Conservation (phyloP, 345 rosid genomes). For the Carallia brachiata region DNA sequence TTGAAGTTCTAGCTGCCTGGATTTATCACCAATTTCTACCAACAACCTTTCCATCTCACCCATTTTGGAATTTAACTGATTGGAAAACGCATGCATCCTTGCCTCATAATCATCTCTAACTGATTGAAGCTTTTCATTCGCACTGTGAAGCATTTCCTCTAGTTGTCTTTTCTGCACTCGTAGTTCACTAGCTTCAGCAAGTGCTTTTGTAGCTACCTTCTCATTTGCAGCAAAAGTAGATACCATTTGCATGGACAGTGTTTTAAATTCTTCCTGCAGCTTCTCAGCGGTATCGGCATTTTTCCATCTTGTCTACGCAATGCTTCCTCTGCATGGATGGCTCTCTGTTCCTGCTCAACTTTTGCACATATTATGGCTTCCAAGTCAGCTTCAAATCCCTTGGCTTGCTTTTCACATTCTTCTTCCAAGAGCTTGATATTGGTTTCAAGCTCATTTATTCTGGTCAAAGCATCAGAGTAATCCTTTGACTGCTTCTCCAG, state of each 20-base stretch:
- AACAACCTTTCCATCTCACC: conserved; percentile 43
- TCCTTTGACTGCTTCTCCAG: conserved; percentile 27
- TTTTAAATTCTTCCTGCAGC: conserved; percentile 77
- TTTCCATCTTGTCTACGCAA: conserved; percentile 63
- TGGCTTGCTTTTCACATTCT: conserved; percentile 61
- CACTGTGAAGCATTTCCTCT: conserved; percentile 60
- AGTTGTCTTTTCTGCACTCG: conserved; percentile 53
- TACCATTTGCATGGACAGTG: conserved; percentile 72
- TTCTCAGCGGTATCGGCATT: conserved; percentile 73
- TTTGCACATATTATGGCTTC: conserved; percentile 52
- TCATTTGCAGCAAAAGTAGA: conserved; percentile 77
- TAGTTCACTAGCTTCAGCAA: conserved; percentile 67
- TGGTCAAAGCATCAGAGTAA: conserved; percentile 29
- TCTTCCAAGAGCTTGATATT: conserved; percentile 57
- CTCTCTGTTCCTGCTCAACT: conserved; percentile 76
- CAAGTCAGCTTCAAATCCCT: conserved; percentile 58
- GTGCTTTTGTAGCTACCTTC: conserved; percentile 71
- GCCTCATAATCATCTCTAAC: conserved; percentile 47
- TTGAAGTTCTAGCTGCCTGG: conserved; percentile 49
- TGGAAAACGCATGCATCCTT: conserved; percentile 47
- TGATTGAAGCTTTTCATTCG: conserved; percentile 48
- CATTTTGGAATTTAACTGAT: conserved; percentile 40
- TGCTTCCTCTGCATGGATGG: conserved; percentile 78
- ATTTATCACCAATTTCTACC: conserved; percentile 47
- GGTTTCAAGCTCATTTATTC: conserved; percentile 49